phyloP scores from a whole-genome alignment of 345 rosid species.

The Rhodomyrtus tomentosa region DNA sequence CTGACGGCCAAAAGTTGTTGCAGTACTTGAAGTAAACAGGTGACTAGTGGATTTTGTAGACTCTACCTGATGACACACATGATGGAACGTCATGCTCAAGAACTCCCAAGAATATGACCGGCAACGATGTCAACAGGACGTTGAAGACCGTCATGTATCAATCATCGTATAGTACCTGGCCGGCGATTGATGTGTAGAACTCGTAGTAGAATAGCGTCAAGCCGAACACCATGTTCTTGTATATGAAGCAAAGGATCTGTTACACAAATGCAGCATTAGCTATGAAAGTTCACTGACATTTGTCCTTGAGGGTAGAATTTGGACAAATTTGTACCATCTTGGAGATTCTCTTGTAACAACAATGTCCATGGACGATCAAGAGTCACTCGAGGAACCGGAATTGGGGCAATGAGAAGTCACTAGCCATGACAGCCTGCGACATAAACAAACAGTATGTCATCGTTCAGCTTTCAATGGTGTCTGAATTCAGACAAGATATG shows the following conservation, averaged over 20 bases:
- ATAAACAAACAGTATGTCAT: neutral
- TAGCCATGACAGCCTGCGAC: slow-evolving; percentile 80
- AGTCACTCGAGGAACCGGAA: slow-evolving; percentile 59
- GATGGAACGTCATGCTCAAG: slow-evolving; percentile 75
- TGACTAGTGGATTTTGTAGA: neutral
- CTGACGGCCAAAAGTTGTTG: neutral
- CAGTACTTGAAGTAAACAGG: neutral
- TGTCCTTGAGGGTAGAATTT: neutral
- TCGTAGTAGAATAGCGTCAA: slow-evolving; percentile 75
- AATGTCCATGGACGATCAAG: slow-evolving; percentile 70
- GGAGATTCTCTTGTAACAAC: slow-evolving; percentile 75
- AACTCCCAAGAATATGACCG: slow-evolving; percentile 64
- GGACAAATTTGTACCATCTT: slow-evolving; percentile 41
- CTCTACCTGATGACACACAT: slow-evolving; percentile 61
- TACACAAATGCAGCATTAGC: neutral
- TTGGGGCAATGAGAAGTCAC: slow-evolving; percentile 73
- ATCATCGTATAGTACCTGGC: slow-evolving; percentile 56
- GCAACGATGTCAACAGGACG: slow-evolving; percentile 60
- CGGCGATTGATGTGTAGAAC: slow-evolving; percentile 53
- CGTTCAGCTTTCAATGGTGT: neutral
- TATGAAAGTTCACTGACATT: neutral
- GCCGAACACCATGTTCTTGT: slow-evolving; percentile 79
- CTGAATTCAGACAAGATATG: neutral
- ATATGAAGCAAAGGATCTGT: slow-evolving; percentile 57
- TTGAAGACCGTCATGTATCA: slow-evolving; percentile 68